Evolutionary conservation across 2,329 filamentous ascomycete species (phyloP), one percentile per base, ranked within the genome.

Genomic region (Bipolaris oryzae): DNA sequence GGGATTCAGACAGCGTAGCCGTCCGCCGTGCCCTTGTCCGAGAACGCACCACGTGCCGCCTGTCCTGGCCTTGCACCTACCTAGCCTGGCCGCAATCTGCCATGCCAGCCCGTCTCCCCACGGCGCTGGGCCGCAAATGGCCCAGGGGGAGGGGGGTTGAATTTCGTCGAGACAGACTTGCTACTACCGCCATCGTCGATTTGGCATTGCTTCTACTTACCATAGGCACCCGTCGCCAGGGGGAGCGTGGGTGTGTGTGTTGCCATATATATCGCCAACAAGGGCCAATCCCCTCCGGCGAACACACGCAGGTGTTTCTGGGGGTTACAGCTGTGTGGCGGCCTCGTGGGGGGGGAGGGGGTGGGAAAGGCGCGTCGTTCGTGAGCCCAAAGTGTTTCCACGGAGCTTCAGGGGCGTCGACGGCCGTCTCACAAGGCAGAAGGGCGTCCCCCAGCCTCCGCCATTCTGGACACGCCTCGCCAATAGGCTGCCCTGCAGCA

Each of bases 351-450:
- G 50, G 5, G 21, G 54, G 60, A 42, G 50, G 5, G 21, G 48
- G 55, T 50, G 37, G 52, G 50, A 53, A 51, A 59, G 57, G 50
- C 52, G 58, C 62, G 65, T 60, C 66, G 64, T 65, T 70, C 63
- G 64, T 57, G 49, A 47, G 60, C 57, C 57, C 58, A 54, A 45
- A 28, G 42, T 56, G 53, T 47, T 51, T 56, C 56, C 55, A 44
- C 35, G 46, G 57, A 52, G 58, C 63, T 70, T 70, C 66, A 69
- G 66, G 67, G 67, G 66, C 41, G 53, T 28, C 39, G 15, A 35
- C 35, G 48, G 34, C 7, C 46, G 57, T 60, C 55, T 65, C 58
- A 64, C 60, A 60, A 57, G 58, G 25, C 50, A 62, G 38, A 50
- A 44, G 43, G 50, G 47, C 31, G 48, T 31, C 50, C 50, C 39